Evolutionary conservation across 352 stramenopile species (phyloP), one percentile per base, ranked within the genome.

Genomic region (Pythium vanterpoolii): DNA sequence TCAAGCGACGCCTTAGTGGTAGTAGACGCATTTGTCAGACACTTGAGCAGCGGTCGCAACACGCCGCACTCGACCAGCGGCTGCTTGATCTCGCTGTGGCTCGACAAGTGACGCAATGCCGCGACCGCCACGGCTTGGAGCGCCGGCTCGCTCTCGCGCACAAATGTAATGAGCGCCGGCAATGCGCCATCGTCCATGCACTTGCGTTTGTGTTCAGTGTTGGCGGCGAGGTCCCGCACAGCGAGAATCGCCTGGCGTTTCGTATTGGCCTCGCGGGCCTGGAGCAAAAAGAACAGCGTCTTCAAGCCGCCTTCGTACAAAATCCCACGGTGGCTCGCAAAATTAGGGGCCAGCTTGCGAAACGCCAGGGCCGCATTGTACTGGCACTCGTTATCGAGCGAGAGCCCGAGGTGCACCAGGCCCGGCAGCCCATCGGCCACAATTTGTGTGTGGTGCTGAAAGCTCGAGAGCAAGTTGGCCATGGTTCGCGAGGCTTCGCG

Each of bases 361-460:
- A 98, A 90, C 14, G 84, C 87, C n/a, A 98, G 68, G 5, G 94
- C 88, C 2, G 93, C 87, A 66, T 98, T 95, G 67, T 98, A 98
- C 68, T 97, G 89, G 58, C 94, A 98, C 71, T 98, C 93, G 18
- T 76, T 51, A 58, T 98, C 96, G 24, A 91, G 68, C 39, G 77
- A 94, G 8, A 93, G 67, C 6, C 88, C 93, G n/a, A 99, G 75
- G 53, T 87, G 77, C 39, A 98, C 86, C 14, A 99, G 76, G 1
- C 92, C 91, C 1, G 79, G 72, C 10, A 98, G 73, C 1, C 93
- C 96, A 51, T 96, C 81, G 7, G 83, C 62, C 56, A 98, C 95
- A 63, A 98, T 92, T 33, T 90, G 77, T 0, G 74, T 73, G 69
- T 98, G 96, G 50, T 97, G 80, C 31, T 96, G 74, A 60, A 95